Evolutionary conservation across 2,329 filamentous ascomycete genomes (phyloP).

Genomic region (Metarhizium sp.): DNA sequence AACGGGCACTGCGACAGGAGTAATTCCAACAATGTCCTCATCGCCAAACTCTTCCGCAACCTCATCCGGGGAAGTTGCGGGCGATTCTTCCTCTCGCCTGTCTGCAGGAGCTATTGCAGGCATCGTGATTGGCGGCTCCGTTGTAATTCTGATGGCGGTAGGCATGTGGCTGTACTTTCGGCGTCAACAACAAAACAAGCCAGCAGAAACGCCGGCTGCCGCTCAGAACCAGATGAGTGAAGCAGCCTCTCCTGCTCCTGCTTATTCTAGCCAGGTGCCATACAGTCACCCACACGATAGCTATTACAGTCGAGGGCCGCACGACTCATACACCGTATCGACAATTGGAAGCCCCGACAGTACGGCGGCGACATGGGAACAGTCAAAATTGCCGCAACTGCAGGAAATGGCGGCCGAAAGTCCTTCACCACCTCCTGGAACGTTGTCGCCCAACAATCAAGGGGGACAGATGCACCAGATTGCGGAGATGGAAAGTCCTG

Average conservation of each 20-base stretch:
- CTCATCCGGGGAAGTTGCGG: background rate
- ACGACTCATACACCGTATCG: conserved; percentile 7
- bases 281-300: conserved; percentile 7
- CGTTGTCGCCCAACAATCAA: background rate
- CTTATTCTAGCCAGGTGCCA: conserved; percentile 3
- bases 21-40: background rate
- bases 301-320: conserved; percentile 1
- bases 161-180: conserved; percentile 10
- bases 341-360: background rate
- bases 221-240: background rate
- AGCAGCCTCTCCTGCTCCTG: conserved; percentile 2
- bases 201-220: background rate
- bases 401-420: conserved; percentile 6
- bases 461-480: conserved; percentile 1
- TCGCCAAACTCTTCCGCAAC: background rate
- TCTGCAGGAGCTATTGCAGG: conserved; percentile 14
- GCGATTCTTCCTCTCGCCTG: conserved; percentile 1
- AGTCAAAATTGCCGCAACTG: conserved; percentile 2
- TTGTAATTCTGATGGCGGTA: conserved; percentile 12
- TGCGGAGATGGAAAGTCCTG: conserved; percentile 11
- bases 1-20: conserved; percentile 3
- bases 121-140: conserved; percentile 15
- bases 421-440: background rate
- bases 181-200: conserved; percentile 5
- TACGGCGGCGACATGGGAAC: conserved; percentile 2